Evolutionary conservation across 2,329 filamentous ascomycete species (phyloP).

Genomic region (Paecilomyces formosus): DNA sequence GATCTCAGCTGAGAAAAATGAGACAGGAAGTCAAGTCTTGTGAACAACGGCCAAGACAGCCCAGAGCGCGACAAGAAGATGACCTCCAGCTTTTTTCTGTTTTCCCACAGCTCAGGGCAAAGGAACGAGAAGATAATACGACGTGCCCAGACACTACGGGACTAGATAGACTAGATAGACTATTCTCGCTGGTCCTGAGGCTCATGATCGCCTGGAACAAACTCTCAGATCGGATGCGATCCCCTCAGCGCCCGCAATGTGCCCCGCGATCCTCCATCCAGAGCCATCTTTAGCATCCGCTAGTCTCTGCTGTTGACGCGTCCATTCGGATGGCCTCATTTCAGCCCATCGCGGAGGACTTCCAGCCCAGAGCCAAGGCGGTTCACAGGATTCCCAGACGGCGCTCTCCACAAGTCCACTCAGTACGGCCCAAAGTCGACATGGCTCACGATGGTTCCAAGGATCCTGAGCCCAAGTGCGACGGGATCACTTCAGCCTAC

Average conservation of each 20-base stretch:
- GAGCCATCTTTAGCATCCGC: constrained; percentile 6
- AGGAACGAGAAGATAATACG: neutral
- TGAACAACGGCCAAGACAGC: neutral
- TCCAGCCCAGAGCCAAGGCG: too few relatives aligned
- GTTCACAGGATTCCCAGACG: too few relatives aligned
- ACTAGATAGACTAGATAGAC: too few relatives aligned
- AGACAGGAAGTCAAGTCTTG: neutral
- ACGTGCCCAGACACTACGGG: neutral
- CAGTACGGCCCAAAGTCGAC: too few relatives aligned
- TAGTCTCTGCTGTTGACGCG: constrained; percentile 7
- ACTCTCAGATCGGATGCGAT: neutral
- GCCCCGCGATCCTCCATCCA: neutral
- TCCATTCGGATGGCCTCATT: constrained; percentile 22
- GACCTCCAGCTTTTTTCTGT: neutral
- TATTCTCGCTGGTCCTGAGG: neutral
- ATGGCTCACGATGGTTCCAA: neutral
- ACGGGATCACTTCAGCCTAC: neutral
- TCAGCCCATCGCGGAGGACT: constrained; percentile 19
- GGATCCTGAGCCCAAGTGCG: neutral
- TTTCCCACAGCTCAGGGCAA: neutral
- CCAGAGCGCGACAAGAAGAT: neutral
- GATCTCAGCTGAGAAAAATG: neutral
- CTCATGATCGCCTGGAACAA: neutral
- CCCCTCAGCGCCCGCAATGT: neutral
- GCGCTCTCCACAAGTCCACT: too few relatives aligned